Conservation (phyloP, 257 asterid species). For the Solanum pinnatisectum region DNA sequence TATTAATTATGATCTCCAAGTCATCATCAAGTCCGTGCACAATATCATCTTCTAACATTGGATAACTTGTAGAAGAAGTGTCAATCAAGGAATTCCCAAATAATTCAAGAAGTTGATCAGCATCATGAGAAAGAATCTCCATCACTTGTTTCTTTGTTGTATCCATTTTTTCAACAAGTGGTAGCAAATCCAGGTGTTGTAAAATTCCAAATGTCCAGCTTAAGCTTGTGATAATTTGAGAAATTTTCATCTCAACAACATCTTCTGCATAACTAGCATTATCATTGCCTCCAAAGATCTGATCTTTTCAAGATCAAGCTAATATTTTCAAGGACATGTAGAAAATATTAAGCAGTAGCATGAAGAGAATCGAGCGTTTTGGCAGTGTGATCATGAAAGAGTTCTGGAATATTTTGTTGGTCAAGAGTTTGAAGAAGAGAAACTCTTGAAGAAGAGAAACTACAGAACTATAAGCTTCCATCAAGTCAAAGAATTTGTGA, state of each 20-base stretch:
- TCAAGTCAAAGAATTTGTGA: neutral
- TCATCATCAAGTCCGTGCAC: neutral
- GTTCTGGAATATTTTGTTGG: neutral
- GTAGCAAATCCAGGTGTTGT: neutral
- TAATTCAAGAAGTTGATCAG: neutral
- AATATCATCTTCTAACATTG: neutral
- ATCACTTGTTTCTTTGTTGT: neutral
- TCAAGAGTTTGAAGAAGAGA: neutral
- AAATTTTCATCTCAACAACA: neutral
- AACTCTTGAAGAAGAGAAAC: neutral
- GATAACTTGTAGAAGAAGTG: neutral
- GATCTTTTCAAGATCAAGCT: neutral
- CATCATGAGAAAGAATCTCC: neutral
- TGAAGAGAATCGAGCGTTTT: neutral
- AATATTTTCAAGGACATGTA: neutral
- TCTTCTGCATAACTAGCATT: neutral
- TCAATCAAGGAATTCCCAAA: neutral
- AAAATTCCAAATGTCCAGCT: neutral
- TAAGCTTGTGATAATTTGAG: neutral
- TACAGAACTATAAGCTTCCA: neutral
- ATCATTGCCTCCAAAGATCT: neutral
- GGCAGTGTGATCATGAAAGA: neutral
- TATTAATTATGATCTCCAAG: neutral
- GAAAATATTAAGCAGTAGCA: neutral
- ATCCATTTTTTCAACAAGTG: neutral